A percentile compares a stretch with the other conserved stretches of the same genome.
phyloP scores from a whole-genome alignment of 768 basidiomycete species.

The Amyloporia xantha region DNA sequence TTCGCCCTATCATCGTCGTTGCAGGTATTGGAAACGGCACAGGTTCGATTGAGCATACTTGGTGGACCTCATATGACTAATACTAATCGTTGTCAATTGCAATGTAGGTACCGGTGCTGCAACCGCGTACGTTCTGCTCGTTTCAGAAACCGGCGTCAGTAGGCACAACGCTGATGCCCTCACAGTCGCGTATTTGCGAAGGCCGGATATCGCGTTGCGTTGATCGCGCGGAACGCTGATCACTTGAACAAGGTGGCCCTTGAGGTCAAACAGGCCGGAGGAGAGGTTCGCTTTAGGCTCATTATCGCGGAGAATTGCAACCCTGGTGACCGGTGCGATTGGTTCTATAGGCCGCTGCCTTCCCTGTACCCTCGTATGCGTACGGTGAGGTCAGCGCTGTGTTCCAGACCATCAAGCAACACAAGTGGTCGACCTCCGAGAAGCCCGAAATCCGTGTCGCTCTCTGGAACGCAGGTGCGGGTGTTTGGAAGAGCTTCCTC shows the following conservation, averaged over 20 bases:
- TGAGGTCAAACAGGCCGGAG: conserved; percentile 29
- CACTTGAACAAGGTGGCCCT: conserved; percentile 27
- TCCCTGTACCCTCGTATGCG: conserved; percentile 30
- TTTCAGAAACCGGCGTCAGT: neutral
- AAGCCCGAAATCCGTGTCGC: conserved; percentile 31
- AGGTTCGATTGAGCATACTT: conserved; percentile 16
- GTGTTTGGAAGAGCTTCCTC: conserved; percentile 33
- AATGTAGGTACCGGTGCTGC: conserved; percentile 32
- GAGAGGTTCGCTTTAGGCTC: conserved; percentile 22
- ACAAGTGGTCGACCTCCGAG: conserved; percentile 22
- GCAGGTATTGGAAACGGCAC: conserved; percentile 35
- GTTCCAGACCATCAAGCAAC: conserved; percentile 27
- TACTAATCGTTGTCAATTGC: neutral
- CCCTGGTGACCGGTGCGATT: neutral
- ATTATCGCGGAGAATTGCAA: neutral
- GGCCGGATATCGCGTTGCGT: conserved; percentile 34
- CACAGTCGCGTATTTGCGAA: conserved; percentile 32
- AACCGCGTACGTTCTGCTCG: conserved; percentile 28
- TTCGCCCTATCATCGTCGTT: conserved; percentile 32
- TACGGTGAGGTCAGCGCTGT: conserved; percentile 24
- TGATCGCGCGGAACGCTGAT: conserved; percentile 31
- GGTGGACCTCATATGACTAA: neutral
- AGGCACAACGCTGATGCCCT: too few relatives aligned
- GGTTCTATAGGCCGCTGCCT: conserved; percentile 30
- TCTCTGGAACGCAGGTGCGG: conserved; percentile 33